Conservation (phyloP, 1,139 yeast species). For the Magnusiomyces ingens region DNA sequence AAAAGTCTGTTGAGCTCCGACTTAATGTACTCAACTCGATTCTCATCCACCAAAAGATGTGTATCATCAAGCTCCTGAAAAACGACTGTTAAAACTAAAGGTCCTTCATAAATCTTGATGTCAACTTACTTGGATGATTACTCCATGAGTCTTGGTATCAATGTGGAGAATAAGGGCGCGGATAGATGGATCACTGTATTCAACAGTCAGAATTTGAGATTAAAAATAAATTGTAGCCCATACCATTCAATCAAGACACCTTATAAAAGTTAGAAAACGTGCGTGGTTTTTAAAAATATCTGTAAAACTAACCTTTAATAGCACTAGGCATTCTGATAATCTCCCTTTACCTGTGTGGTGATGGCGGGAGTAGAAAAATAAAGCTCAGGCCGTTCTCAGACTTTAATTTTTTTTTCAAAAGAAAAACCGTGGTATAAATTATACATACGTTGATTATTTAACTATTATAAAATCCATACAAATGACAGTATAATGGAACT, state of each 20-base stretch:
- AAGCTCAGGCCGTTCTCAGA: neutral
- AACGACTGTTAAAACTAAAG: neutral
- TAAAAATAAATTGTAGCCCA: slow-evolving; percentile 1
- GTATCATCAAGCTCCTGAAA: slow-evolving; percentile 78
- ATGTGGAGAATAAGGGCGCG: slow-evolving; percentile 77
- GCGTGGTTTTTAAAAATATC: neutral
- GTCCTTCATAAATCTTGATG: no score
- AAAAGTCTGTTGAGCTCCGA: slow-evolving; percentile 65
- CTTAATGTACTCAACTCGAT: slow-evolving; percentile 68
- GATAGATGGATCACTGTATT: slow-evolving; percentile 76
- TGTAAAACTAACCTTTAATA: slow-evolving; percentile 22
- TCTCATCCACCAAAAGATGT: slow-evolving; percentile 72
- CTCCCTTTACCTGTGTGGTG: no score
- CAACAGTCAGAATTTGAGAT: neutral
- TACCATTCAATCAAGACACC: slow-evolving; percentile 30
- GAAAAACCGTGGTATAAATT: no score
- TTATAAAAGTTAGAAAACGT: slow-evolving; percentile 6
- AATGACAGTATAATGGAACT: slow-evolving; percentile 1
- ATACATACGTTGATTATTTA: no score
- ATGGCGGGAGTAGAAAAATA: neutral
- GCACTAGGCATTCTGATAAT: slow-evolving; percentile 25
- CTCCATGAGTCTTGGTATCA: slow-evolving; percentile 65
- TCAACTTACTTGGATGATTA: slow-evolving; percentile 48
- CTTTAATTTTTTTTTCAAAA: no score
- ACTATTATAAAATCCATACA: neutral